A percentile compares a stretch with the other conserved stretches of the same genome.
Conservation (phyloP, 2,329 filamentous ascomycete genomes). For the Talaromyces islandicus region DNA sequence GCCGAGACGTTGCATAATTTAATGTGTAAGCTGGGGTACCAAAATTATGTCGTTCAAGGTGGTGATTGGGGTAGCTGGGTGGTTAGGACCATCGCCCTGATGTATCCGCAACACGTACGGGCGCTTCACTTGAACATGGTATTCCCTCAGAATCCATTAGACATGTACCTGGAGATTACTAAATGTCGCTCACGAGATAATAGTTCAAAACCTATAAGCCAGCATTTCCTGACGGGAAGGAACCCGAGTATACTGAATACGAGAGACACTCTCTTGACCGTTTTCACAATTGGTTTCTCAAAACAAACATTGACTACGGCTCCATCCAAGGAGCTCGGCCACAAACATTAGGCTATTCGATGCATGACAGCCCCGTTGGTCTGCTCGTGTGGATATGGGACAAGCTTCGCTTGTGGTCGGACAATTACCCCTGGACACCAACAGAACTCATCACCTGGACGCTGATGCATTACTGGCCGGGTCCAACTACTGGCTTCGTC, state of each 20-base stretch:
- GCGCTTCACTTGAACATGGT: slow-evolving; percentile 12
- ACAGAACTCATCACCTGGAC: slow-evolving; percentile 22
- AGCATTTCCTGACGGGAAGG: slow-evolving; percentile 3
- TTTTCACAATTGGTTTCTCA: slow-evolving; percentile 9
- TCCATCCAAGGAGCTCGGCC: slow-evolving; percentile 16
- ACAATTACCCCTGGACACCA: slow-evolving; percentile 17
- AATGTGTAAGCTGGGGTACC: background rate
- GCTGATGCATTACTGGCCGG: slow-evolving; percentile 22
- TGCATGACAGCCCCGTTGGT: slow-evolving; percentile 22
- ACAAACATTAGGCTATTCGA: slow-evolving; percentile 16
- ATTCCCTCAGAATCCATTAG: background rate
- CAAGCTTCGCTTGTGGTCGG: slow-evolving; percentile 15
- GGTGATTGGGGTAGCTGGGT: slow-evolving; percentile 17
- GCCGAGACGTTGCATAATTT: background rate
- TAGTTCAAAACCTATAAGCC: slow-evolving; percentile 14
- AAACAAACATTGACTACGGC: slow-evolving; percentile 9
- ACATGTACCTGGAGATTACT: background rate
- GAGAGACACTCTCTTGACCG: slow-evolving; percentile 13
- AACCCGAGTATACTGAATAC: slow-evolving; percentile 11
- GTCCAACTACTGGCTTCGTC: slow-evolving; percentile 13
- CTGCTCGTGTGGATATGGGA: slow-evolving; percentile 24
- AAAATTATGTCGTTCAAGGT: background rate
- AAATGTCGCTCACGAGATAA: slow-evolving; percentile 6
- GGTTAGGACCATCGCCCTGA: slow-evolving; percentile 16
- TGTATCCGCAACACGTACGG: slow-evolving; percentile 16